Evolutionary conservation across 805 yeast genomes (phyloP), one percentile per base, ranked within the genome.

Genomic region (Ogataea chonburiensis): DNA sequence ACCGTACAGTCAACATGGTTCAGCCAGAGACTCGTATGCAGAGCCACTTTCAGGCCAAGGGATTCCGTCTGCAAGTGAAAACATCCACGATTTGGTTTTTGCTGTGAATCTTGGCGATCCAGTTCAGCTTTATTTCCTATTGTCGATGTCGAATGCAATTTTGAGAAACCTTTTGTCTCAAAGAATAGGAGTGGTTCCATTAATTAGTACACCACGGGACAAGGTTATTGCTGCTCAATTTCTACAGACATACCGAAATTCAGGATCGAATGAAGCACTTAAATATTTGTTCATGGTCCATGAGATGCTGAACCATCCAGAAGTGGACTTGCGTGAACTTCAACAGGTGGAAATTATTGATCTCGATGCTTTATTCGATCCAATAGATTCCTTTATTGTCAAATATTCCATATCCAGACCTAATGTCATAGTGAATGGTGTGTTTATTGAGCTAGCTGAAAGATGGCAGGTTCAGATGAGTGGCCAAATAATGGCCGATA

Each of bases 111-210:
- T 87, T 14, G 63, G 79, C 2, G 67, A 77, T 43, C 63, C 64
- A 10, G 61, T 64, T 3, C 81, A 84, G 40, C 49, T 81, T 13
- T 55, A 64, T 12, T 74, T 71, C 2, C 56, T 80, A 18, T 59
- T 72, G 13, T 65, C 80, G 7, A 64, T 78, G 21, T 50, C 81
- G 2, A 66, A 69, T 17, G 58, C 73, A 2, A 63, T 78, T 3
- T 50, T 78, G n/a, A 66, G 70, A 9, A 71, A 75, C 27, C 76
- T 77, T 1, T 68, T 84, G 12, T 86, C 96, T 0, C 83, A 88
- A 46, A 82, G 89, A 57, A 53, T 91, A 34, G 98, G 97, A 5
- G 44, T 91, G 3, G 64, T 91, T n/a, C 95, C 98, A 0, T 40
- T 83, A 3, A 52, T 60, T 7, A 58, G 54, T 5, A 39, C 50